Percentiles rank a stretch among this genome's conserved stretches.
Evolutionary conservation across 1,284 basidiomycete genomes (phyloP).

Genomic region (Puccinia triticina): DNA sequence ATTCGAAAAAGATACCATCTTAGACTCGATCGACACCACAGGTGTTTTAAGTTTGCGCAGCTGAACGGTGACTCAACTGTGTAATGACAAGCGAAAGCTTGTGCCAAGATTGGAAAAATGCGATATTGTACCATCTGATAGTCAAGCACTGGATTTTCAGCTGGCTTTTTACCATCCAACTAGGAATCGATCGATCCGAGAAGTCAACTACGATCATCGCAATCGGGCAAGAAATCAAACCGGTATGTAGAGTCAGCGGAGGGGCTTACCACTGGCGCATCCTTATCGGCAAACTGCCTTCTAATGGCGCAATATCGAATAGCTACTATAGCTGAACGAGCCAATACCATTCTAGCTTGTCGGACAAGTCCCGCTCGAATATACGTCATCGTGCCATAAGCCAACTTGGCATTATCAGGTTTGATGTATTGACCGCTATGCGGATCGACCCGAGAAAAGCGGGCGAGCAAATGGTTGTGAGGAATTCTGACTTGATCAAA

Average conservation of each 20-base stretch:
- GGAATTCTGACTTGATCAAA: slow-evolving; percentile 55
- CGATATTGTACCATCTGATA: slow-evolving; percentile 60
- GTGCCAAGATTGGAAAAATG: slow-evolving; percentile 61
- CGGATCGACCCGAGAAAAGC: slow-evolving; percentile 59
- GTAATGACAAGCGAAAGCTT: slow-evolving; percentile 62
- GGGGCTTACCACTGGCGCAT: slow-evolving; percentile 60
- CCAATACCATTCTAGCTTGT: slow-evolving; percentile 59
- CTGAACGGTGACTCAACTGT: slow-evolving; percentile 52
- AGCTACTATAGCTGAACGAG: slow-evolving; percentile 60
- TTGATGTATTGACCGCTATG: slow-evolving; percentile 55
- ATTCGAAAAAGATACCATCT: background rate
- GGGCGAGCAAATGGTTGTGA: slow-evolving; percentile 61
- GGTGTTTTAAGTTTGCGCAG: background rate
- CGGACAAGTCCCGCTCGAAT: slow-evolving; percentile 61
- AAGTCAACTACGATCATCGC: background rate
- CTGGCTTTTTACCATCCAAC: slow-evolving; percentile 55
- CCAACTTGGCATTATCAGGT: slow-evolving; percentile 56
- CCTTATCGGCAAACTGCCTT: slow-evolving; percentile 61
- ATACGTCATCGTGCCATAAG: slow-evolving; percentile 58
- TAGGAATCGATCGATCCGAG: background rate
- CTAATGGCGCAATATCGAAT: slow-evolving; percentile 61
- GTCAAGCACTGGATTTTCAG: slow-evolving; percentile 61
- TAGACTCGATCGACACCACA: slow-evolving; percentile 50
- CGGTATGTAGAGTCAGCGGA: background rate
- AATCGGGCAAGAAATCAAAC: background rate